Conservation (phyloP, 495 filamentous ascomycete species). For the Neurospora sp. region DNA sequence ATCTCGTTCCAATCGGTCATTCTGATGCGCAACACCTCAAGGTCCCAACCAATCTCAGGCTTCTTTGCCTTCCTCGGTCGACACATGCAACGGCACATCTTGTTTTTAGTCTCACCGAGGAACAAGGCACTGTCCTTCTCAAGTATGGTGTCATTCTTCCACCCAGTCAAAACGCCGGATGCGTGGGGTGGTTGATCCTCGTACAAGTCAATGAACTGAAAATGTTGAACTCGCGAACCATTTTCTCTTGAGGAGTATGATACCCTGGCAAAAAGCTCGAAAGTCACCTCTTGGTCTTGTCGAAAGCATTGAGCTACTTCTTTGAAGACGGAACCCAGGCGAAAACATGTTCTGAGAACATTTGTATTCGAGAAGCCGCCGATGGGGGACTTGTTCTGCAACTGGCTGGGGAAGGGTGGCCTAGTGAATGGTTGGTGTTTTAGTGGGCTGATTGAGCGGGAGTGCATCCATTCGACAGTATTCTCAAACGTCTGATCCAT, state of each 20-base stretch:
- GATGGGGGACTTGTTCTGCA: constrained; percentile 42
- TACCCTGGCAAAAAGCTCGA: constrained; percentile 52
- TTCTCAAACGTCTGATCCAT: neutral
- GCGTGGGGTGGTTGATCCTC: constrained; percentile 44
- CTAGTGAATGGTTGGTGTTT: constrained; percentile 31
- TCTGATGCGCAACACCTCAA: constrained; percentile 44
- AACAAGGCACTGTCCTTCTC: constrained; percentile 38
- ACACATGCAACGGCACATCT: constrained; percentile 45
- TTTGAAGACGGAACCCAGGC: constrained; percentile 45
- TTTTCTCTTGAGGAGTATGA: constrained; percentile 39
- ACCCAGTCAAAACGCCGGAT: constrained; percentile 38
- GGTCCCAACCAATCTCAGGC: constrained; percentile 26
- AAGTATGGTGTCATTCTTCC: constrained; percentile 33
- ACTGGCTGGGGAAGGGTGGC: constrained; percentile 35
- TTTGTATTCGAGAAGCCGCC: constrained; percentile 36
- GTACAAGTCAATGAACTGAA: constrained; percentile 50
- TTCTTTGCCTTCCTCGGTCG: constrained; percentile 35
- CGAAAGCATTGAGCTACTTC: constrained; percentile 27
- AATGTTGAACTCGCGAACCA: constrained; percentile 39
- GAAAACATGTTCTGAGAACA: constrained; percentile 49
- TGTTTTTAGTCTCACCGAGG: constrained; percentile 13
- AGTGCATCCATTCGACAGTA: neutral
- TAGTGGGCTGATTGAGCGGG: neutral
- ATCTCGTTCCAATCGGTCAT: constrained; percentile 45
- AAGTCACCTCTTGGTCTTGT: constrained; percentile 31